These are phyloP conservation scores for Aschersonia sp. DNA, from an alignment of 2,329 filamentous ascomycete genomes.

Conservation along the genomic window DNA sequence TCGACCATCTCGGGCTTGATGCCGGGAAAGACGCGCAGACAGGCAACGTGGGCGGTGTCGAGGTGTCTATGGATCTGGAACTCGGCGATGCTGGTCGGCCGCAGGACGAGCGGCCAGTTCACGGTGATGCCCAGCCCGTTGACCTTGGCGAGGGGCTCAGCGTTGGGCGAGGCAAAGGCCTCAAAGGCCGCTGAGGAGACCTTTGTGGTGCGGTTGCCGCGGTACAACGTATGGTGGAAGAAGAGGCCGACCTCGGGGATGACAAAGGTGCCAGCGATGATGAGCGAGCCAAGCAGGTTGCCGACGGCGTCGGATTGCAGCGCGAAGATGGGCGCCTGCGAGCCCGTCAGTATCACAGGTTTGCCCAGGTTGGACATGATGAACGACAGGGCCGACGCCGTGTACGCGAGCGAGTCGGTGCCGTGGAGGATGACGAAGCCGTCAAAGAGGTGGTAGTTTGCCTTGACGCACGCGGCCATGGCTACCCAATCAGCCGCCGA, in stretches of 20 bases:
- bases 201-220: constrained; percentile 80
- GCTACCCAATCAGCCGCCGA: constrained; percentile 75
- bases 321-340: constrained; percentile 76
- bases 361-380: constrained; percentile 88
- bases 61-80: constrained; percentile 63
- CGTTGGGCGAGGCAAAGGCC: constrained; percentile 82
- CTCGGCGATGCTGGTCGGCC: constrained; percentile 58
- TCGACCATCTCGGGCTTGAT: constrained; percentile 92
- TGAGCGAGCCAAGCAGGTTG: constrained; percentile 76
- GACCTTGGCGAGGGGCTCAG: constrained; percentile 65
- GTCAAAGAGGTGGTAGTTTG: constrained; percentile 81
- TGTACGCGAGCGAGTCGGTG: constrained; percentile 82
- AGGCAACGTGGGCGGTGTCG: constrained; percentile 80
- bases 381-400: constrained; percentile 79
- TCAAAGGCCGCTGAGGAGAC: constrained; percentile 75
- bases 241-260: constrained; percentile 89
- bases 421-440: constrained; percentile 86
- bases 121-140: constrained; percentile 71
- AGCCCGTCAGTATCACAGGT: constrained; percentile 75
- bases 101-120: constrained; percentile 62
- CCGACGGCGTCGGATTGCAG: constrained; percentile 85
- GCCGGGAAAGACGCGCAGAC: constrained; percentile 79
- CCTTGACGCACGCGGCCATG: constrained; percentile 64
- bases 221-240: constrained; percentile 83
- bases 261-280: constrained; percentile 83